Base-by-base conservation (phyloP, 108 stramenopile species). In the Cyclotella kingstonii region DNA sequence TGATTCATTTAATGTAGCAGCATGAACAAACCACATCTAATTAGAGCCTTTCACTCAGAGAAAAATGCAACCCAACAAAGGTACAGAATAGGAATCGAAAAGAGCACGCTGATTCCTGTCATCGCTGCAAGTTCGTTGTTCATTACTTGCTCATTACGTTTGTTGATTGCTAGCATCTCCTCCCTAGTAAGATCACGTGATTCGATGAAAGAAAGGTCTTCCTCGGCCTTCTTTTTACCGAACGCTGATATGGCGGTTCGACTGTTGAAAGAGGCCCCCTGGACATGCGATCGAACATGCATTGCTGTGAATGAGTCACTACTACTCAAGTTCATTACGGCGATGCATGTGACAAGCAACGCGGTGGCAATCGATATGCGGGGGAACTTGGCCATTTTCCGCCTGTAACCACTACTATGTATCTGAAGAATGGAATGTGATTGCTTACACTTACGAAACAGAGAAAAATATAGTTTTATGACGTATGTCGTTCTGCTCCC, bases 41-140 rank as follows among this genome's bases (percentile, higher is more conserved):
- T n/a, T n/a, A n/a, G n/a, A n/a, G n/a, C n/a, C n/a, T 12, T 21
- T 78, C 54, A 79, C 4, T 90, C 89, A 60, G 77, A 65, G 69
- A 89, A 93, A 66, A 93, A 93, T 11, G 87, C 91, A 42, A 93
- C 91, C 87, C 87, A 93, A 55, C 87, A 89, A 7, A 93, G 79
- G 55, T 93, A 93, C 22, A 93, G 66, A 47, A 93, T 93, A 25
- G 91, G 91, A 39, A 93, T 49, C 15, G 73, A 76, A 47, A 89
- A 54, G 39, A 93, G 54, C 41, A 93, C 73, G 54, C 81, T 81
- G 61, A 86, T 83, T 21, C 70, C 84, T 34, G 88, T 86, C 91
- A 93, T 93, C 11, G 70, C 74, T 14, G 25, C 15, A 17, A 91
- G 64, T 78, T 91, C 90, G 56, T 68, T 81, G 44, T 93, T 89